These are phyloP conservation scores for Beauveria bassiana DNA, from an alignment of 2,329 filamentous ascomycete species.

Conservation along the genomic window DNA sequence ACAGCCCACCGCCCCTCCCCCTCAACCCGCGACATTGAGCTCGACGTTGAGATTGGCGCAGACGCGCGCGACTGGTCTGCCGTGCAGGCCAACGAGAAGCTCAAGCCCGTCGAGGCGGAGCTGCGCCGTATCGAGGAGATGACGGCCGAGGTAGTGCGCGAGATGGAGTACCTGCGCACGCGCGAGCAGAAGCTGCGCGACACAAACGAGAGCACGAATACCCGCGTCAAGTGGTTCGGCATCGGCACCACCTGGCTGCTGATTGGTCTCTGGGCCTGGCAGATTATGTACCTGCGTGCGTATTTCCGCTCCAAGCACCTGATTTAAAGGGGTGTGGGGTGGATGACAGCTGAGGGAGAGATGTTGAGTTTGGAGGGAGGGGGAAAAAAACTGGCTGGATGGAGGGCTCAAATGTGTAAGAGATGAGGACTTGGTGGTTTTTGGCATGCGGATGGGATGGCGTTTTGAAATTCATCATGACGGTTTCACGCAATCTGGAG, in stretches of 20 bases:
- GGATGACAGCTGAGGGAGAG: not conserved
- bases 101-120: constrained; percentile 94
- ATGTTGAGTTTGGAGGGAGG: not conserved
- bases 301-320: constrained; percentile 69
- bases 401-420: not conserved
- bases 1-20: constrained; percentile 32
- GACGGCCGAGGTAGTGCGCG: constrained; percentile 75
- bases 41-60: constrained; percentile 92
- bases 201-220: constrained; percentile 99
- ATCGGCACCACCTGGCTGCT: constrained; percentile 88
- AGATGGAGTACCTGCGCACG: constrained; percentile 91
- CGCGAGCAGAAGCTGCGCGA: constrained; percentile 94
- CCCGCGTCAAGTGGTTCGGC: constrained; percentile 97
- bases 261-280: constrained; percentile 84
- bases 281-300: constrained; percentile 93
- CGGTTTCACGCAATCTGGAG: not conserved
- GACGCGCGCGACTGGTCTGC: constrained; percentile 98
- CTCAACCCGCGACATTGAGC: constrained; percentile 67
- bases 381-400: not conserved
- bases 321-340: constrained; percentile 21
- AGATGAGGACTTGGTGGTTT: not conserved
- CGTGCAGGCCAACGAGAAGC: constrained; percentile 92
- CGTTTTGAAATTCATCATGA: constrained; percentile 9
- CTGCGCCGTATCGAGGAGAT: constrained; percentile 88
- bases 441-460: constrained; percentile 3